phyloP scores from a whole-genome alignment of 2,329 filamentous ascomycete genomes.

The Paraphaeosphaeria sporulosa region DNA sequence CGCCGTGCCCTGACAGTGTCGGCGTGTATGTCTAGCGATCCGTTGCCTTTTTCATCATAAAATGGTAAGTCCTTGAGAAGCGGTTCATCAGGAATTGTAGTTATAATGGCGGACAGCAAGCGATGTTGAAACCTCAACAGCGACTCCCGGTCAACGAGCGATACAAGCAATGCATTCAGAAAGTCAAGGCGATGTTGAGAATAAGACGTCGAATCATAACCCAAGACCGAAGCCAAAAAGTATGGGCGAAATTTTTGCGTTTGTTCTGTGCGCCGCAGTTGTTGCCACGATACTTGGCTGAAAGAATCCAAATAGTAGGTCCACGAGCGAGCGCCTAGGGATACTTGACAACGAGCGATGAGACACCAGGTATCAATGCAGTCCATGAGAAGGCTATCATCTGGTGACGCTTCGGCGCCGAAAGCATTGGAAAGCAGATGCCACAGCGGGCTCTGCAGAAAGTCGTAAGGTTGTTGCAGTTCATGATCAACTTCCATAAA shows the following conservation, averaged over 20 bases:
- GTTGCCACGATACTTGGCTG: slow-evolving; percentile 58
- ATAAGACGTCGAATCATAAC: slow-evolving; percentile 51
- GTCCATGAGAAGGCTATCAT: slow-evolving; percentile 61
- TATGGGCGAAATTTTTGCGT: slow-evolving; percentile 55
- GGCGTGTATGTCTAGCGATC: slow-evolving; percentile 57
- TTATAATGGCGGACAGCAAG: slow-evolving; percentile 63
- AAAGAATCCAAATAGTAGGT: slow-evolving; percentile 64
- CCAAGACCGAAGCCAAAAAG: slow-evolving; percentile 52
- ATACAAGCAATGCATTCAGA: slow-evolving; percentile 62
- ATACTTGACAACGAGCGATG: slow-evolving; percentile 57
- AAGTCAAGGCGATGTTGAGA: slow-evolving; percentile 57
- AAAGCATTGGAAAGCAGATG: slow-evolving; percentile 68
- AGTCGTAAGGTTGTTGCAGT: slow-evolving; percentile 36
- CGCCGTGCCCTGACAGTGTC: slow-evolving; percentile 63
- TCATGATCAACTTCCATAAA: slow-evolving; percentile 44
- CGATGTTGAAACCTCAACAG: slow-evolving; percentile 68
- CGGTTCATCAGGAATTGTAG: slow-evolving; percentile 53
- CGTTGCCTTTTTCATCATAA: slow-evolving; percentile 46
- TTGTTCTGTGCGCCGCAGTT: slow-evolving; percentile 56
- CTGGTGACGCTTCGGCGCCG: slow-evolving; percentile 62
- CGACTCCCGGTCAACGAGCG: slow-evolving; percentile 66
- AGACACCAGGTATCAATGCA: slow-evolving; percentile 64
- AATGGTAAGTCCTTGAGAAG: slow-evolving; percentile 68
- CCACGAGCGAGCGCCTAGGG: slow-evolving; percentile 59
- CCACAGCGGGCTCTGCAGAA: slow-evolving; percentile 59